Base-by-base conservation (phyloP, 768 basidiomycete genomes). In the Hericium coralloides region DNA sequence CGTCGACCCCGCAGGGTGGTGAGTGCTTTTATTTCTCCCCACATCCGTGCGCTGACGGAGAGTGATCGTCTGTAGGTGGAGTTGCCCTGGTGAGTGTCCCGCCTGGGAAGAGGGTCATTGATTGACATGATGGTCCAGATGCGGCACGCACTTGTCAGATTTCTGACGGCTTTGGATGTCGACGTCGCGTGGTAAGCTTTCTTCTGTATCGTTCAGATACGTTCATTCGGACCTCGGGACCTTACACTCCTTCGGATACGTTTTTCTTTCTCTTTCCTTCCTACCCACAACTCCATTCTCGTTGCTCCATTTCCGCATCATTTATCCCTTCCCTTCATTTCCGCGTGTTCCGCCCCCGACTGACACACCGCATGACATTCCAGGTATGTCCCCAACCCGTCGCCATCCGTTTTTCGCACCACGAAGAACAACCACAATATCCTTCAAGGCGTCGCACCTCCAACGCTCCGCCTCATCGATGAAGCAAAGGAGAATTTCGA, bases 401-500 rank as follows among this genome's bases (percentile, higher is more conserved):
- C 91, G 49, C 92, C 93, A 1, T 82, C 80, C 60, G 89, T 95
- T 39, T 95, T 95, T 80, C 84, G 92, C 61, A 92, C 89, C 59
- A 95, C 92, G 62, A 90, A 90, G 78, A 91, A 92, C 89, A 92
- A 92, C 76, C 90, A 92, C 81, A 92, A 92, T 73, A 92, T 91
- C 67, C 77, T 95, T 22, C 93, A 97, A 82, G 94, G 94, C 60
- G 94, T 97, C 52, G 88, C 93, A 2, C 72, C 83, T 12, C 84
- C 87, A 9, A 82, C 82, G 58, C 78, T 92, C 52, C 86, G 89
- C 58, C 80, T 97, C 48, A 87, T 83, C 0, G 78, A 87, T 60
- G 83, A 85, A 55, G 84, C 87, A 53, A 90, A 92, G 73, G 83
- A 83, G 56, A 80, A 77, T 55, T 92, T 92, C 63, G 88, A 89